Evolutionary conservation across 1,139 yeast genomes (phyloP).

Genomic region (Yamadazyma conglobata): DNA sequence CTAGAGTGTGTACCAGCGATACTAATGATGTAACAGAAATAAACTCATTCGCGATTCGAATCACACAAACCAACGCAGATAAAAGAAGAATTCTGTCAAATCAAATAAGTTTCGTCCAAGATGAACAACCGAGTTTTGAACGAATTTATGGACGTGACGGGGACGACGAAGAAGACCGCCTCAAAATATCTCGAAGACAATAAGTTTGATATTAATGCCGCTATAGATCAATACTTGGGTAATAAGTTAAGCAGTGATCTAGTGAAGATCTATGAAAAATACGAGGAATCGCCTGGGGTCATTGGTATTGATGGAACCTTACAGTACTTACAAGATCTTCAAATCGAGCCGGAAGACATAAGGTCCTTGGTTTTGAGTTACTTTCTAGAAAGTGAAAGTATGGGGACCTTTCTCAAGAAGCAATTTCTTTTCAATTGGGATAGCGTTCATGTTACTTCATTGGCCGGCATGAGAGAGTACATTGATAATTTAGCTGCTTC

Average conservation of each 20-base stretch:
- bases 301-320: conserved; percentile 78
- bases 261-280: conserved; percentile 24
- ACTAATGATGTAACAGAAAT: too few relatives aligned
- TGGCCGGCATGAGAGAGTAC: conserved; percentile 50
- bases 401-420: conserved; percentile 54
- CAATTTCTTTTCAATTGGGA: conserved; percentile 60
- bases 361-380: conserved; percentile 67
- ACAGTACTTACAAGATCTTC: conserved; percentile 59
- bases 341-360: conserved; percentile 70
- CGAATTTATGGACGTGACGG: conserved; percentile 14
- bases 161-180: conserved; percentile 12
- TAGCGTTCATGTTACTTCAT: conserved; percentile 25
- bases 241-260: conserved; percentile 18
- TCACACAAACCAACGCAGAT: background rate
- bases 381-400: conserved; percentile 59
- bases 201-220: conserved; percentile 7
- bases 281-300: conserved; percentile 25
- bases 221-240: conserved; percentile 11
- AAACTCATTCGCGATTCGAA: too few relatives aligned
- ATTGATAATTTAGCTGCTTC: conserved; percentile 26
- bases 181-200: conserved; percentile 9
- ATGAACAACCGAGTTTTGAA: conserved; percentile 6
- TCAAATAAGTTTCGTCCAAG: too few relatives aligned
- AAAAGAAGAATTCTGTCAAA: background rate
- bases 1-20: too few relatives aligned